Evolutionary conservation across 2,329 filamentous ascomycete species (phyloP), one percentile per base, ranked within the genome.

Genomic region (Hortaea werneckii): DNA sequence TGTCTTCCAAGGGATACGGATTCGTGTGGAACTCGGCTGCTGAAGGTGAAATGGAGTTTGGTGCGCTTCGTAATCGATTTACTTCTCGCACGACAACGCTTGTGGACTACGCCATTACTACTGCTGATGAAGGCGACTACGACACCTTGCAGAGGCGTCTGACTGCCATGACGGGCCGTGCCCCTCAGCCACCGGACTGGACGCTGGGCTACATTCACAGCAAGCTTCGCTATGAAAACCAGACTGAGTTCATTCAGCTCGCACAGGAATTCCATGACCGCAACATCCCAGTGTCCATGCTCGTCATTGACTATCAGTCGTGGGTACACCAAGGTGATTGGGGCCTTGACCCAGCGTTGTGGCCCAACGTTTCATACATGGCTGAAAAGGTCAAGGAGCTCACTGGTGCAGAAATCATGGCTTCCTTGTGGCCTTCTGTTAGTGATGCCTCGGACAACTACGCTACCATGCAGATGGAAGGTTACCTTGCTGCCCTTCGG

Each of bases 351-450:
- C 52, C 59, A 9, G 53, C 47, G 20, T 48, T 61, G 5, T 63
- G 56, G 56, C 60, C 59, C 1, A 54, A 63, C 43, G 53, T 60
- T 8, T 47, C 51, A 0, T 54, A 49, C 34, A 62, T 62, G 59
- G 48, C 55, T 2, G 46, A 54, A 13, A 43, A 49, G 20, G 50
- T 61, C n/a, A 62, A 62, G 42, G 49, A 58, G 29, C 50, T 62
- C 26, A 62, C 63, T 1, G 61, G 57, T 6, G 59, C 58, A 11
- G 60, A 63, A 47, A 58, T 63, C 44, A 63, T 63, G 60, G 60
- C 58, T 6, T 61, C 57, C 8, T 49, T 61, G 0, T 63, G 59
- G 60, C 60, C 60, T 0, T 57, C 53, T 29, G 59, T 63, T 10
- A 56, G 58, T 38, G 55, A 60, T 39, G 51, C 50, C 5, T 58